Evolutionary conservation across 305 asterid genomes (phyloP).

Genomic region (Fraxinus dipetala): DNA sequence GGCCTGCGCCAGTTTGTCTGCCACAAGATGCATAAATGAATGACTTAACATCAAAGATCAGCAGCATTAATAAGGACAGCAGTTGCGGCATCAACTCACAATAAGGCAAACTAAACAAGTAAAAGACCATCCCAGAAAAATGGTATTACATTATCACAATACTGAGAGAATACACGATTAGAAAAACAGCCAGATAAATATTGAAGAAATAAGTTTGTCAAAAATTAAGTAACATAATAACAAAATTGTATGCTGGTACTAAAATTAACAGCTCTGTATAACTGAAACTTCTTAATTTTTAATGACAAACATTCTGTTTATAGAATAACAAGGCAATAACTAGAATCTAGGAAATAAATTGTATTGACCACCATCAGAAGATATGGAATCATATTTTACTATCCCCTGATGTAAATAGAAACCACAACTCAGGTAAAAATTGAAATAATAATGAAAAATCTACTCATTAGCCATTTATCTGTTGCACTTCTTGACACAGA

Average conservation of each 20-base stretch:
- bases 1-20: constrained; percentile 50
- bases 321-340: not conserved
- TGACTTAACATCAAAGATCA: not conserved
- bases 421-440: not conserved
- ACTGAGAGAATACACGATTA: not conserved
- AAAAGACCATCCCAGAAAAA: not conserved
- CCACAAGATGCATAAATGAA: not conserved
- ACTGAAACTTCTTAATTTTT: not conserved
- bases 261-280: not conserved
- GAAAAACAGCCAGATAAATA: not conserved
- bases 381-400: too few relatives aligned
- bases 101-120: not conserved
- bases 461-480: not conserved
- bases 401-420: not conserved
- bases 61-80: not conserved
- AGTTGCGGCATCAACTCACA: not conserved
- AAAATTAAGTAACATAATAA: not conserved
- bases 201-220: not conserved
- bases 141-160: not conserved
- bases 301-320: not conserved
- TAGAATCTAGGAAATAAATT: not conserved
- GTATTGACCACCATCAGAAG: too few relatives aligned
- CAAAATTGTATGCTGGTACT: not conserved
- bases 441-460: not conserved
- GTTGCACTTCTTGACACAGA: not conserved